Evolutionary conservation across 2,329 filamentous ascomycete genomes (phyloP).

Genomic region (Aulographum hederae): DNA sequence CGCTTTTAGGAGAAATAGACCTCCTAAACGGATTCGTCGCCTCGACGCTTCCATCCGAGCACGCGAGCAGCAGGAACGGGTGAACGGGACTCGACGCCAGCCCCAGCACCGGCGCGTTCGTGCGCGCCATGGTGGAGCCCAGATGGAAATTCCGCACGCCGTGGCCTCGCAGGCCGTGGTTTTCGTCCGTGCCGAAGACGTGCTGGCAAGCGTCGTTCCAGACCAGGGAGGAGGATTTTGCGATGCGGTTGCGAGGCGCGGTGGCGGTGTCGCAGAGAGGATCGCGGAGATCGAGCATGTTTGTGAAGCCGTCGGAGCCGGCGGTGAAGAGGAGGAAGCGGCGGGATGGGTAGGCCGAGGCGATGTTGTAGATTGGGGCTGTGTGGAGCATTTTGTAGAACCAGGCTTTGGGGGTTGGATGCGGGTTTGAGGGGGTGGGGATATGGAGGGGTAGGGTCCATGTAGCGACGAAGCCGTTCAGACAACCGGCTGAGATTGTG

Average conservation of each 20-base stretch:
- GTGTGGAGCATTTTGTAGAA: conserved; percentile 24
- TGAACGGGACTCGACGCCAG: conserved; percentile 34
- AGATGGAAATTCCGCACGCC: conserved; percentile 34
- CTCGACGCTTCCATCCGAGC: conserved; percentile 31
- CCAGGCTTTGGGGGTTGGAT: conserved; percentile 15
- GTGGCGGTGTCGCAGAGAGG: background rate
- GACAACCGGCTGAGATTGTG: conserved; percentile 35
- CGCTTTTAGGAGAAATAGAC: conserved; percentile 29
- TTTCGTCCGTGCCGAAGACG: conserved; percentile 36
- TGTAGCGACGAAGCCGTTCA: conserved; percentile 36
- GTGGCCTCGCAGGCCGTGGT: conserved; percentile 28
- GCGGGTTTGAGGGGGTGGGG: conserved; percentile 18
- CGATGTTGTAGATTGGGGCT: conserved; percentile 28
- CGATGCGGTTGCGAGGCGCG: conserved; percentile 24
- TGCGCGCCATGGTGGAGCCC: conserved; percentile 18
- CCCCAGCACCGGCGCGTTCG: conserved; percentile 19
- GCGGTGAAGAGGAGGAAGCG: conserved; percentile 33
- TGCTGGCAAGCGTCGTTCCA: conserved; percentile 38
- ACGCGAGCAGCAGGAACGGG: conserved; percentile 33
- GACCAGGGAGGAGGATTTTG: conserved; percentile 18
- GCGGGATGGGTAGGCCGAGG: conserved; percentile 33
- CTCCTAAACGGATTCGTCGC: conserved; percentile 33
- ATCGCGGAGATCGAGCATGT: conserved; percentile 31
- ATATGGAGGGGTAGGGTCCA: conserved; percentile 25
- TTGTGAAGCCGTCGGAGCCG: conserved; percentile 34